phyloP scores from a whole-genome alignment of 176 grass and related monocot species.

The Oryza brachyantha region DNA sequence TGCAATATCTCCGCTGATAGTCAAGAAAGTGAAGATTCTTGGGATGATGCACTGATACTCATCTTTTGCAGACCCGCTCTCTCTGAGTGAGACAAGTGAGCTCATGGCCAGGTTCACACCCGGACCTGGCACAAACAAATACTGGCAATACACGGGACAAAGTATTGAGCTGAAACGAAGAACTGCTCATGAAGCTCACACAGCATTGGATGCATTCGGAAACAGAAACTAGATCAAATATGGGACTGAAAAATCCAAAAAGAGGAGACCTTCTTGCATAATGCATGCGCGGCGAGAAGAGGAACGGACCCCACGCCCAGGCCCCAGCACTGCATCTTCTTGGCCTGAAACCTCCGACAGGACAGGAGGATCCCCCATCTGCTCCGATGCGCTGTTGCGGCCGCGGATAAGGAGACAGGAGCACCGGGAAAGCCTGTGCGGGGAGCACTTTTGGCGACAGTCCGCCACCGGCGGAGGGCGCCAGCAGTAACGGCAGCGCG shows the following conservation, averaged over 20 bases:
- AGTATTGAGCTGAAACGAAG: too few species aligned
- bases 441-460: too few species aligned
- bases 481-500: too few species aligned
- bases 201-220: background rate
- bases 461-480: too few species aligned
- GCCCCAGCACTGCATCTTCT: background rate
- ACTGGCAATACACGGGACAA: too few species aligned
- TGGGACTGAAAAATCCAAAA: background rate
- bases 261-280: background rate
- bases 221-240: background rate
- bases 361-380: background rate
- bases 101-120: background rate
- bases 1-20: background rate
- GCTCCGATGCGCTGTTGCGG: too few species aligned
- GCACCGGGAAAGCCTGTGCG: background rate
- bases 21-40: background rate
- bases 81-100: background rate
- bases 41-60: background rate
- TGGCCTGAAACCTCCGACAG: too few species aligned
- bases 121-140: background rate
- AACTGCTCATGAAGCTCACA: too few species aligned
- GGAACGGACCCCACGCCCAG: background rate
- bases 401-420: too few species aligned
- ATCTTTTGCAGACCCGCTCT: background rate
- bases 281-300: background rate